These are phyloP conservation scores for Hemileia vastatrix DNA, from an alignment of 1,284 basidiomycete genomes.

Conservation along the genomic window DNA sequence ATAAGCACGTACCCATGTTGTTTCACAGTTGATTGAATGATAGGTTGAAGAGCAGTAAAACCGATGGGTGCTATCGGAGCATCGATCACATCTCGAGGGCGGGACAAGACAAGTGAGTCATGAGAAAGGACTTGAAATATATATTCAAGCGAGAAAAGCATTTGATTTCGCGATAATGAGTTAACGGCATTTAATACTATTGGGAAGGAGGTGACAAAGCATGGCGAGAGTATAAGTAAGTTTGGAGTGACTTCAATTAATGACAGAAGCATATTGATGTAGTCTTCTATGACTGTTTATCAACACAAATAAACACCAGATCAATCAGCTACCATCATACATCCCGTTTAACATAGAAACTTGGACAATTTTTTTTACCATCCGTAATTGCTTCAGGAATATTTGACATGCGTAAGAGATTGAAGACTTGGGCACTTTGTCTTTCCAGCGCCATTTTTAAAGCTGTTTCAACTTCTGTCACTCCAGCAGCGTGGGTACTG, in stretches of 20 bases:
- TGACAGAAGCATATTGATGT: conserved; percentile 68
- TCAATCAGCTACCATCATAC: neutral
- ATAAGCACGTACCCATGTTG: conserved; percentile 66
- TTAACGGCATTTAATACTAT: conserved; percentile 65
- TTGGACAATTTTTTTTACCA: conserved; percentile 7
- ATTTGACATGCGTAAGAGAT: neutral
- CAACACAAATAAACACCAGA: neutral
- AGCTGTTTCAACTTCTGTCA: conserved; percentile 43
- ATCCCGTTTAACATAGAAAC: neutral
- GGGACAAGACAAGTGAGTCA: conserved; percentile 43
- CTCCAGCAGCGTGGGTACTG: conserved; percentile 51
- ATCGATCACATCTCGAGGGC: conserved; percentile 15
- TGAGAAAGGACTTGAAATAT: conserved; percentile 65
- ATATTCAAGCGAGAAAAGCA: conserved; percentile 70
- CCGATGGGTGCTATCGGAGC: neutral
- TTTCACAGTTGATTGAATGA: conserved; percentile 60
- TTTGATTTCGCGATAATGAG: conserved; percentile 66
- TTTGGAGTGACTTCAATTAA: conserved; percentile 62
- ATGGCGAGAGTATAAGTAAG: conserved; percentile 63
- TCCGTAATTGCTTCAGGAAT: conserved; percentile 9
- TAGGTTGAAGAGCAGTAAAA: conserved; percentile 45
- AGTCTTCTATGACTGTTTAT: conserved; percentile 86
- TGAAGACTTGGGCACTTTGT: conserved; percentile 49
- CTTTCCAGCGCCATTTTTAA: conserved; percentile 63
- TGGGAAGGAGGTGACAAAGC: conserved; percentile 65